Evolutionary conservation across 306 rosid species (phyloP), one percentile per base, ranked within the genome.

Genomic region (Urtica urens): DNA sequence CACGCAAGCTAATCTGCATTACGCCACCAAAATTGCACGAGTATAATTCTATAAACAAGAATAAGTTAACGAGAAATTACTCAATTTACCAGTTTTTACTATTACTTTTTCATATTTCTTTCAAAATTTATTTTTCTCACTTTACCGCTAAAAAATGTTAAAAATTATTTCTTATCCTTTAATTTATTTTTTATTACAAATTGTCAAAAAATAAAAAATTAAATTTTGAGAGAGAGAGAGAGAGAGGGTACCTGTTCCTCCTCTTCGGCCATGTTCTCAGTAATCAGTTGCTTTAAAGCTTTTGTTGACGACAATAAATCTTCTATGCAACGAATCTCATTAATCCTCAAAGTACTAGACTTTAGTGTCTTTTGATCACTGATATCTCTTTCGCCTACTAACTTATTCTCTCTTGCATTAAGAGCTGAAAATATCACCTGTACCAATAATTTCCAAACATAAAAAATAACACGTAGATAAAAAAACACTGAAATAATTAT

Each of bases 241-340:
- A n/a, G n/a, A n/a, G n/a, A n/a, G n/a, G n/a, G n/a, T 78, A 88
- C 96, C 95, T 80, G 94, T 67, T 83, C 76, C 67, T 88, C 96
- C 74, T 83, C 96, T 70, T 83, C 81, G 7, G 86, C 88, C 93
- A 88, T 67, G 73, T 79, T 81, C 62, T 83, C 83, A 74, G 79
- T 68, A 65, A 81, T 59, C 45, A 86, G 63, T 8, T 75, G 74
- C 47, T 71, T 70, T 30, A 88, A 58, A 41, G 82, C 85, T 59
- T 83, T 88, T 1, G 86, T 71, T 55, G 76, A 68, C 50, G 87
- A 74, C 11, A 82, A 80, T 49, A 83, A 70, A 66, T 81, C 96
- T 70, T 71, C 76, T 21, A 71, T 65, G 49, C 81, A 76, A 68
- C 62, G 66, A 60, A 70, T 86, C 56, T 74, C 78, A 58, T 70